A percentile compares a stretch with the other conserved stretches of the same genome.
phyloP scores from a whole-genome alignment of 306 rosid species.

The Prunus fruticosa region DNA sequence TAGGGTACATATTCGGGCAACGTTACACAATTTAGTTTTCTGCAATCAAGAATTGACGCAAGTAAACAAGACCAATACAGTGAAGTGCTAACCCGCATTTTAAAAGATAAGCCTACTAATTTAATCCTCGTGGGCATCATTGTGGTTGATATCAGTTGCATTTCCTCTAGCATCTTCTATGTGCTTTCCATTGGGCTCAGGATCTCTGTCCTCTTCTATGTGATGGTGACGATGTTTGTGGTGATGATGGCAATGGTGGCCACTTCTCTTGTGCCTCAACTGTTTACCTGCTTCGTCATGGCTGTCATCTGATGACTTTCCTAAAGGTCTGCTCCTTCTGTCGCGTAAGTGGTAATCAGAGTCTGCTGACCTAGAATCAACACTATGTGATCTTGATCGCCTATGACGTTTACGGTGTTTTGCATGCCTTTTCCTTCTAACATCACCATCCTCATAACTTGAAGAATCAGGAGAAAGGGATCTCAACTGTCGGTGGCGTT shows the following conservation, averaged over 20 bases:
- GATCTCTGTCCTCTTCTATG: constrained; percentile 36
- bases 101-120: neutral
- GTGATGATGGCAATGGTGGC: constrained; percentile 34
- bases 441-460: constrained; percentile 33
- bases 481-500: constrained; percentile 41
- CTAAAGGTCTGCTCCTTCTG: constrained; percentile 43
- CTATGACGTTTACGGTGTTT: constrained; percentile 50
- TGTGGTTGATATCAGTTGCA: constrained; percentile 11
- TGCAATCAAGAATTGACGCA: neutral
- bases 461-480: constrained; percentile 39
- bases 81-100: neutral
- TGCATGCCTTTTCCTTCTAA: constrained; percentile 32
- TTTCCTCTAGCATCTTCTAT: constrained; percentile 15
- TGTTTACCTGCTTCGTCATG: constrained; percentile 37
- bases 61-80: neutral
- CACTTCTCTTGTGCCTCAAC: constrained; percentile 33
- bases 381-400: constrained; percentile 40
- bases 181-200: constrained; percentile 27
- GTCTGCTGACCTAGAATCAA: constrained; percentile 48
- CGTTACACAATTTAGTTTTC: too few relatives aligned
- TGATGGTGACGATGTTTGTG: constrained; percentile 32
- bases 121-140: constrained; percentile 11
- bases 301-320: constrained; percentile 53
- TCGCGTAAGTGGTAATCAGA: constrained; percentile 28
- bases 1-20: neutral